phyloP scores from a whole-genome alignment of 2,329 filamentous ascomycete species.

The Xylariaceae sp. region DNA sequence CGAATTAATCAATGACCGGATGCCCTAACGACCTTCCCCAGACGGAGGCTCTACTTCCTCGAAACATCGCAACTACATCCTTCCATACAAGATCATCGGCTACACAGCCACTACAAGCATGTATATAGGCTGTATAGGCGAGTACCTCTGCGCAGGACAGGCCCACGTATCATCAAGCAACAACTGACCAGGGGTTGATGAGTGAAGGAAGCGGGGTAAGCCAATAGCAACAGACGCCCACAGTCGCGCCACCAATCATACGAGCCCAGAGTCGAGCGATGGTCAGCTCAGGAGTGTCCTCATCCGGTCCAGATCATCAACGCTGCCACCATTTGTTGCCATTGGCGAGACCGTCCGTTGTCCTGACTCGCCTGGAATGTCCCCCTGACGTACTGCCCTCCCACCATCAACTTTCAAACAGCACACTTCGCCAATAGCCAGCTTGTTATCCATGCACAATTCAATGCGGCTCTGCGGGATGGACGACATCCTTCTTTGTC shows the following conservation, averaged over 20 bases:
- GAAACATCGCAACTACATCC: no score
- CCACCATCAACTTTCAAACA: constrained; percentile 1
- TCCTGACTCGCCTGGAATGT: constrained; percentile 6
- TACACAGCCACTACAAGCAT: no score
- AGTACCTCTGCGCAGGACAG: no score
- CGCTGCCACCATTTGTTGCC: no score
- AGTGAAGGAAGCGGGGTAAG: constrained; percentile 29
- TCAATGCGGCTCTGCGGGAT: constrained; percentile 13
- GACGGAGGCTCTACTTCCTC: no score
- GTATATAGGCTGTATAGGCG: no score
- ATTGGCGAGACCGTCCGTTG: no score
- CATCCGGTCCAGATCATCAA: no score
- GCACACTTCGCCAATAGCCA: constrained; percentile 9
- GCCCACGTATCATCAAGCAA: constrained; percentile 1
- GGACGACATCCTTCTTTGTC: neutral
- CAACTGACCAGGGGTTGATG: constrained; percentile 14
- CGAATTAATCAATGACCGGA: constrained; percentile 4
- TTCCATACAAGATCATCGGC: no score
- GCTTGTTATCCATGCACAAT: neutral
- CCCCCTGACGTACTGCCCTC: constrained; percentile 6
- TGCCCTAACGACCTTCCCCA: neutral
- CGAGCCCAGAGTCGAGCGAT: constrained; percentile 17
- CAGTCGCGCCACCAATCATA: constrained; percentile 25
- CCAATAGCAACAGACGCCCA: constrained; percentile 25
- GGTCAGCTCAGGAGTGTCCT: constrained; percentile 20